Base-by-base conservation (phyloP, 495 filamentous ascomycete species). In the Neurospora intermedia region DNA sequence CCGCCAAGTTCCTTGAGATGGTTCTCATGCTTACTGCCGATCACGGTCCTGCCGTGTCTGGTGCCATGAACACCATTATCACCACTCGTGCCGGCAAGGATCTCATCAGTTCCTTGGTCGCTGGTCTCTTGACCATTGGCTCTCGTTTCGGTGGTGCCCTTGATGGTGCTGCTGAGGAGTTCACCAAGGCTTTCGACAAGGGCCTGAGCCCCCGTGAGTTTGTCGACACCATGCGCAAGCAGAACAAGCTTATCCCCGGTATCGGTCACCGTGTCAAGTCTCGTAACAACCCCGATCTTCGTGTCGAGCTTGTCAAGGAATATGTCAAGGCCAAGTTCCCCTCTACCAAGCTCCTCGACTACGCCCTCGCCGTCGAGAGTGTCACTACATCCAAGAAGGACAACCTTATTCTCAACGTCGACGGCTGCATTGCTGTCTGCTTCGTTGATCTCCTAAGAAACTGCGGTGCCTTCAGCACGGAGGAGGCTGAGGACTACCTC, bases 21-120 rank as follows among this genome's bases (percentile, higher is more conserved):
- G 96, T 99, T 76, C 94, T 99, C 82, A 99, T 99, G 96, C 89
- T 99, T 81, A 99, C 96, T 78, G 96, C 96, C 77, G 96, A 99
- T 81, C 96, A 99, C 89, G 96, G 96, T 84, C 96, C 96, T 59
- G 96, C 96, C 79, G 96, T 99, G 74, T 99, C 96, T 76, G 96
- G 96, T 86, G 96, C 96, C 78, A 99, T 99, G 96, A 99, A 99
- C 91, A 99, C 96, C 75, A 99, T 99, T 84, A 98, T 99, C 83
- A 99, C 96, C 71, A 99, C 96, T 69, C 91, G 96, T 90, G 96
- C 96, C 72, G 96, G 96, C 80, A 99, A 99, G 88, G 96, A 99
- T 84, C 87, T 99, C 75, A 97, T 99, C 87, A 93, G 90, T 78
- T 91, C 96, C 46, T 87, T 99, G 71, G 96, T 99, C 70, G 91